phyloP scores from a whole-genome alignment of 768 basidiomycete species.

The Peribolospora kevripleyi region DNA sequence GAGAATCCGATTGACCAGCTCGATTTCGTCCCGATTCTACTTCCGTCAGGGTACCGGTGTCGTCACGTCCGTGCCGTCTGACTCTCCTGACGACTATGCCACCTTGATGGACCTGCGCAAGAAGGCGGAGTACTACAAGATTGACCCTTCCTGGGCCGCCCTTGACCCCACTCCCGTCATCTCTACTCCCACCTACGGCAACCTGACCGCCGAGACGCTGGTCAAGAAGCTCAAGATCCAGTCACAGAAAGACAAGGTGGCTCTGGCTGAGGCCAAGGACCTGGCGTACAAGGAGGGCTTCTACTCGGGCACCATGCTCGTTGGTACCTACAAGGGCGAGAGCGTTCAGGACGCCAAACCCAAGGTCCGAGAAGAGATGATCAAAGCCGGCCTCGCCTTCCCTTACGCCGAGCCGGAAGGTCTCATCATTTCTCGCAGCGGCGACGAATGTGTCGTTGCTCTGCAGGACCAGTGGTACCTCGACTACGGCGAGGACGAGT shows the following conservation, averaged over 20 bases:
- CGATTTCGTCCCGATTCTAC: conserved; percentile 1
- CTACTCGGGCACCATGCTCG: conserved; percentile 73
- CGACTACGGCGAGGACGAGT: conserved; percentile 78
- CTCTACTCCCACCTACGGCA: conserved; percentile 71
- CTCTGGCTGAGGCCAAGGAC: conserved; percentile 87
- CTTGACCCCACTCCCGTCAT: conserved; percentile 71
- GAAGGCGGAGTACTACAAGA: conserved; percentile 89
- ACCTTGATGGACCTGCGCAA: conserved; percentile 78
- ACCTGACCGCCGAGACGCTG: conserved; percentile 60
- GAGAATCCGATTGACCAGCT: background rate
- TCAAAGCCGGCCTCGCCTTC: conserved; percentile 50
- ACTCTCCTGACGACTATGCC: conserved; percentile 89
- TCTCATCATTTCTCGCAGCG: conserved; percentile 61
- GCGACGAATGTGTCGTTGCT: conserved; percentile 95
- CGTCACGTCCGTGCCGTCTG: conserved; percentile 91
- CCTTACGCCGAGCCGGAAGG: conserved; percentile 91
- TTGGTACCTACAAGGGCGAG: conserved; percentile 74
- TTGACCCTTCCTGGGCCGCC: conserved; percentile 64
- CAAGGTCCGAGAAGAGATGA: conserved; percentile 64
- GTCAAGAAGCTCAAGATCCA: conserved; percentile 79
- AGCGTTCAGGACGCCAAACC: conserved; percentile 75
- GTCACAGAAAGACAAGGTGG: conserved; percentile 79
- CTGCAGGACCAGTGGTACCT: conserved; percentile 99
- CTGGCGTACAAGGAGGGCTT: conserved; percentile 97
- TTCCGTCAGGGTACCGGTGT: conserved; percentile 64